Conservation (phyloP, 805 yeast genomes). For the Candida stauntonica region DNA sequence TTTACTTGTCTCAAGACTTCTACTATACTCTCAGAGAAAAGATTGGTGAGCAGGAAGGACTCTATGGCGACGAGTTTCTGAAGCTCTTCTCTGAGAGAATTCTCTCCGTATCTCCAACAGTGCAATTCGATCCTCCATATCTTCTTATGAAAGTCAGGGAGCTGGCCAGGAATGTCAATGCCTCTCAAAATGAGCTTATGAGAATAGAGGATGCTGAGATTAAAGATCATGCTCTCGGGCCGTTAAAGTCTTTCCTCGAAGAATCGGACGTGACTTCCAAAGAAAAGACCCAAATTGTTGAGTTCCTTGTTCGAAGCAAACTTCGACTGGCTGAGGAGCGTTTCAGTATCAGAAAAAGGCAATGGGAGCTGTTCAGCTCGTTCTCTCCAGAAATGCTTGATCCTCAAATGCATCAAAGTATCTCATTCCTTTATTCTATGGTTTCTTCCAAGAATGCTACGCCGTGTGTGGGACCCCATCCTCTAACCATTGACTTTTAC, state of each 20-base stretch:
- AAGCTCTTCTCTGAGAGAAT: conserved; percentile 43
- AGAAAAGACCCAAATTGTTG: conserved; percentile 30
- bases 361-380: conserved; percentile 62
- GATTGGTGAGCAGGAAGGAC: conserved; percentile 11
- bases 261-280: conserved; percentile 7
- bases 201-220: conserved; percentile 16
- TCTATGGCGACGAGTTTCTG: conserved; percentile 35
- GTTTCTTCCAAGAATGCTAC: conserved; percentile 81
- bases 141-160: conserved; percentile 51
- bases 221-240: conserved; percentile 8
- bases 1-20: conserved; percentile 40
- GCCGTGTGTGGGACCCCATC: conserved; percentile 89
- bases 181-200: conserved; percentile 25
- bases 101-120: conserved; percentile 83
- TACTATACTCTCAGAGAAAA: conserved; percentile 27
- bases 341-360: conserved; percentile 38
- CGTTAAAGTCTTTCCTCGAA: conserved; percentile 13
- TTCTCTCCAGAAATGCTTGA: conserved; percentile 56
- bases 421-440: conserved; percentile 74
- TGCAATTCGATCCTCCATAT: conserved; percentile 66
- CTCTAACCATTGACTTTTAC: conserved; percentile 80
- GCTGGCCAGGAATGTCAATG: conserved; percentile 39
- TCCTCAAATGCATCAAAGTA: conserved; percentile 71
- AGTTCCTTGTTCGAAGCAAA: conserved; percentile 30
- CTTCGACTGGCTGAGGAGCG: conserved; percentile 29